Conservation (phyloP, 768 basidiomycete species). For the Naganishia randhawae region DNA sequence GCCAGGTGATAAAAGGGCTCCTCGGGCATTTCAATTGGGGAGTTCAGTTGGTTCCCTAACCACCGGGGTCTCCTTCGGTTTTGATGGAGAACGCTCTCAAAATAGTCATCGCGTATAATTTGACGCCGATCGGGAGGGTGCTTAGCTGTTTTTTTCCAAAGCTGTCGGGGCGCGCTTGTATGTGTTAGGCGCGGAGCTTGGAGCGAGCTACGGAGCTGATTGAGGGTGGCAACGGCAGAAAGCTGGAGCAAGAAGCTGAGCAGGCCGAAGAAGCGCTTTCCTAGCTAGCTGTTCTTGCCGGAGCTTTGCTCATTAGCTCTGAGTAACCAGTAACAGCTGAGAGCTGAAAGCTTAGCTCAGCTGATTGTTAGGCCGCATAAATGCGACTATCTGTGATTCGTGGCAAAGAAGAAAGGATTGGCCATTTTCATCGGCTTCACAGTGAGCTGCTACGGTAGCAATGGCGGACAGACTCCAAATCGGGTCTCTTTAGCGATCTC, state of each 20-base stretch:
- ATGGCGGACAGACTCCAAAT: too few relatives aligned
- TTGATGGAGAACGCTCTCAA: neutral
- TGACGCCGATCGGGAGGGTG: neutral
- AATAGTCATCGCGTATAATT: constrained; percentile 17
- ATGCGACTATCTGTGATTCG: too few relatives aligned
- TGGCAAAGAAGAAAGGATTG: neutral
- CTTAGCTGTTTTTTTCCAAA: too few relatives aligned
- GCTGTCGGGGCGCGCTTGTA: constrained; percentile 4
- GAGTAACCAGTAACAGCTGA: too few relatives aligned
- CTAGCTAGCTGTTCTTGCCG: neutral
- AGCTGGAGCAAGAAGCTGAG: neutral
- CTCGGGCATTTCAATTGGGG: too few relatives aligned
- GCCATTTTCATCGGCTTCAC: neutral
- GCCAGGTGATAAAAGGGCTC: neutral
- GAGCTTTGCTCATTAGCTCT: too few relatives aligned
- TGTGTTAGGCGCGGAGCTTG: too few relatives aligned
- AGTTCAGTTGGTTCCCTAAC: neutral
- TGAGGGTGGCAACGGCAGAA: neutral
- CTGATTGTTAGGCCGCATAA: too few relatives aligned
- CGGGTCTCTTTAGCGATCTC: too few relatives aligned
- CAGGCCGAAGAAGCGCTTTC: neutral
- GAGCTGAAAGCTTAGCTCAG: too few relatives aligned
- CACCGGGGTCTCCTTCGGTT: neutral
- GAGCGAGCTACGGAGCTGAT: too few relatives aligned
- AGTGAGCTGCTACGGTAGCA: neutral